Percentiles rank a stretch among this genome's conserved stretches.
Conservation (phyloP, 805 yeast species). For the Suhomyces kilbournensis region DNA sequence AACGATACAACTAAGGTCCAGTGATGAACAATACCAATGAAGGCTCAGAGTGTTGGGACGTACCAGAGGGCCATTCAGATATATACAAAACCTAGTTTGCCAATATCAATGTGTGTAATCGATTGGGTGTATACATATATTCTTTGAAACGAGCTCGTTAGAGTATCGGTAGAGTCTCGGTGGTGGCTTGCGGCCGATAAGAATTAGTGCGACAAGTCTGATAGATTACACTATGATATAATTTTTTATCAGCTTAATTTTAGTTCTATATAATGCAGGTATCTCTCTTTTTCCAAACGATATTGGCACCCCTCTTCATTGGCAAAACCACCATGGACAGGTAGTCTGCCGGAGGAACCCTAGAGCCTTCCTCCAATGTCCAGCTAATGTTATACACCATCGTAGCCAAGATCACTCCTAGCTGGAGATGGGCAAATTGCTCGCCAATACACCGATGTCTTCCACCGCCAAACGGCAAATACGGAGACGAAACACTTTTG, state of each 20-base stretch:
- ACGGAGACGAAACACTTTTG: slow-evolving; percentile 93
- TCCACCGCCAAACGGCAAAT: slow-evolving; percentile 98
- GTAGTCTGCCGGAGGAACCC: slow-evolving; percentile 71
- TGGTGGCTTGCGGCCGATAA: background rate
- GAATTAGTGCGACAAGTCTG: background rate
- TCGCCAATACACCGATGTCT: slow-evolving; percentile 99
- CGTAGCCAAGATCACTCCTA: slow-evolving; percentile 76
- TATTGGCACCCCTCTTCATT: slow-evolving; percentile 58
- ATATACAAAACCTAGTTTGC: no score
- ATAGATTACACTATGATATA: background rate
- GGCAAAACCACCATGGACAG: slow-evolving; percentile 94
- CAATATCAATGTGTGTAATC: background rate
- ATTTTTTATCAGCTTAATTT: background rate
- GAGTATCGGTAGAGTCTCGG: background rate
- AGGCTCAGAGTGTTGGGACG: no score
- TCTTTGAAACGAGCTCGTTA: background rate
- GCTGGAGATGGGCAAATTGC: slow-evolving; percentile 92
- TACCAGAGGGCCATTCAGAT: background rate
- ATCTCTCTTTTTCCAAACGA: slow-evolving; percentile 67
- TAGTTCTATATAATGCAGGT: slow-evolving; percentile 11
- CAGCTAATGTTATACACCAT: slow-evolving; percentile 73
- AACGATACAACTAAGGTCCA: background rate
- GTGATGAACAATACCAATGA: background rate
- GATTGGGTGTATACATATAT: background rate
- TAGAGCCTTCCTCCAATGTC: slow-evolving; percentile 47